phyloP scores from a whole-genome alignment of 129 eudicot species.

The Lactuca sativa region DNA sequence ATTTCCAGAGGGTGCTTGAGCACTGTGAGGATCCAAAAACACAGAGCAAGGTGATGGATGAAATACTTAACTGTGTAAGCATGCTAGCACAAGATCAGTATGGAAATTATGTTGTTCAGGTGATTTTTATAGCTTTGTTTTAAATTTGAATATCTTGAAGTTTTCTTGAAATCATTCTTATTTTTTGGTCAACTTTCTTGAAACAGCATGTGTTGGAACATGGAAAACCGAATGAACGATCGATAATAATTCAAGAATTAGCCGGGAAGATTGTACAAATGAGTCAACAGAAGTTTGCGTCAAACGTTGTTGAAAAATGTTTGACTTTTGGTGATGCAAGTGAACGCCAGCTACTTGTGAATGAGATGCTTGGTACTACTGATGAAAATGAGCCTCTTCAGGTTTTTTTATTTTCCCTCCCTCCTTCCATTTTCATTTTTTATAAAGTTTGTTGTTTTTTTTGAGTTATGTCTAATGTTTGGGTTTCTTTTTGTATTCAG shows the following conservation, averaged over 20 bases:
- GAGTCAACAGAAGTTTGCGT: constrained; percentile 95
- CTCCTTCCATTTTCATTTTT: background rate
- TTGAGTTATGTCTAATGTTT: background rate
- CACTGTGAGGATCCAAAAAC: constrained; percentile 62
- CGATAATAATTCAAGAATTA: constrained; percentile 69
- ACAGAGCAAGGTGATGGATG: constrained; percentile 75
- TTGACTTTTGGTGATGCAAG: constrained; percentile 68
- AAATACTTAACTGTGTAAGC: constrained; percentile 69
- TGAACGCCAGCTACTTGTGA: constrained; percentile 65
- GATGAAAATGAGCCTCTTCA: constrained; percentile 94
- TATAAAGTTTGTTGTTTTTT: background rate
- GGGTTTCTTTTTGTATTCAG: constrained; percentile 29
- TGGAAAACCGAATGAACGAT: constrained; percentile 78
- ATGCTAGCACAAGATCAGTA: constrained; percentile 79
- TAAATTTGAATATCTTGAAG: background rate
- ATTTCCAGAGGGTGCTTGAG: constrained; percentile 65
- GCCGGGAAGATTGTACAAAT: constrained; percentile 90
- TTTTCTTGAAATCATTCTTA: constrained; percentile 15
- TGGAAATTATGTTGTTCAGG: constrained; percentile 87
- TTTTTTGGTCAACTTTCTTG: background rate
- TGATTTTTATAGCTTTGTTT: constrained; percentile 19
- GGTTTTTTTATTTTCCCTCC: constrained; percentile 31
- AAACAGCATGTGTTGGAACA: constrained; percentile 85
- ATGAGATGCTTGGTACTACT: constrained; percentile 83
- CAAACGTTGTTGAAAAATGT: constrained; percentile 89